phyloP scores from a whole-genome alignment of 2,329 filamentous ascomycete genomes.

The Sclerotinia spermophila region DNA sequence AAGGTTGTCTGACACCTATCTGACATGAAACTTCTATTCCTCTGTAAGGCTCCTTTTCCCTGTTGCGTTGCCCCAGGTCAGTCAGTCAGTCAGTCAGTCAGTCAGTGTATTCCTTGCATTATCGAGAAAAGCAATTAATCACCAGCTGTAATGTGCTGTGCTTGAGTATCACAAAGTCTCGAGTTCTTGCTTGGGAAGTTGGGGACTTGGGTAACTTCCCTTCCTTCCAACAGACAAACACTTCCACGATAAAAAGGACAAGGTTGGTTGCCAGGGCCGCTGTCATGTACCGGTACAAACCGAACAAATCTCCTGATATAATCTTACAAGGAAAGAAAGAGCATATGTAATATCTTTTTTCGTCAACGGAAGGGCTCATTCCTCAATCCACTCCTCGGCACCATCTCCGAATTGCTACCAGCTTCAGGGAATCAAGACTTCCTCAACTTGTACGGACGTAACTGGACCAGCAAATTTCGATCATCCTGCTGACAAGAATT shows the following conservation, averaged over 20 bases:
- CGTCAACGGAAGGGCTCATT: not conserved
- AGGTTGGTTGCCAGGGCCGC: not conserved
- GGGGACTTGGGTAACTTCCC: no score
- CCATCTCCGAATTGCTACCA: not conserved
- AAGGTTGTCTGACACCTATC: not conserved
- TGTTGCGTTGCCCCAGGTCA: not conserved
- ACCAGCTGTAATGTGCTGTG: not conserved
- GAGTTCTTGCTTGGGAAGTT: no score
- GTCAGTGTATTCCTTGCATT: not conserved
- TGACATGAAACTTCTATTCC: not conserved
- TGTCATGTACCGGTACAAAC: not conserved
- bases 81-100: no score
- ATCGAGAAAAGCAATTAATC: not conserved
- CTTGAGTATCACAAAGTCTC: no score
- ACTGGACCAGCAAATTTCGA: not conserved
- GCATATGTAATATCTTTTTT: not conserved
- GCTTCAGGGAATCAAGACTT: not conserved
- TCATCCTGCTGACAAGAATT: not conserved
- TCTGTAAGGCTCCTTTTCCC: not conserved
- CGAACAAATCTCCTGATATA: constrained; percentile 7
- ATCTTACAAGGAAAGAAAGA: not conserved
- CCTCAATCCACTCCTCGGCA: not conserved
- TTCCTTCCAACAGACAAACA: constrained; percentile 5
- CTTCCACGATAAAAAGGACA: not conserved
- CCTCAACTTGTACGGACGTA: not conserved